Evolutionary conservation across 1,139 yeast species (phyloP), one percentile per base, ranked within the genome.

Genomic region (Geotrichum aggregatum): DNA sequence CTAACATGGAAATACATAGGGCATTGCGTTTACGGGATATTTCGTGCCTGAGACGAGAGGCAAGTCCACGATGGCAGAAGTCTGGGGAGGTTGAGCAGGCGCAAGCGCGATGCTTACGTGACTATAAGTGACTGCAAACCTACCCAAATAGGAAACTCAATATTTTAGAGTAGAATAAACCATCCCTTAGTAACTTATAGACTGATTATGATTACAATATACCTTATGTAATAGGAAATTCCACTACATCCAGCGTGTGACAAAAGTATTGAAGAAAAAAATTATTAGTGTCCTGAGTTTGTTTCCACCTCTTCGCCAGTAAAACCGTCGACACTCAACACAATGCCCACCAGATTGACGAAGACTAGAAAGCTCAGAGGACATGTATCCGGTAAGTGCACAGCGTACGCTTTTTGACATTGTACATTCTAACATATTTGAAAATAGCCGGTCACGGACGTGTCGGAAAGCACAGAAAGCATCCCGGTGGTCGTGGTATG

Each of bases 401-500:
- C 30, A 13, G 10, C 30, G 14, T 10, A 30, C 16, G 7, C 24
- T 21, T 40, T 18, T 6, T 11, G 13, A 14, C 21, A 3, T 22
- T 11, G n/a, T 21, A 40, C 44, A 22, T 44, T 52, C 62, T 60
- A 53, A 48, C 54, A 57, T 57, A 39, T 43, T 65, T 63, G n/a
- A n/a, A 13, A 24, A 4, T 70, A 84, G 98, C 98, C 95, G 99
- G 99, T 87, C 86, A 91, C 80, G 99, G 99, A 87, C 94, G 99
- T 84, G 79, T 94, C 79, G 99, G 99, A 80, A 92, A 94, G 87
- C 98, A 94, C 95, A 89, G 98, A 89, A 94, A 94, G 95, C 92
- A 86, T 73, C 98, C 98, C 70, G 98, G 98, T 92, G 99, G 99
- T 83, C 92, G 98, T 82, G 99, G 99, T 92, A 92, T 82, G 94